Base-by-base conservation (phyloP, 139 green algal genomes). In the Tetratostichococcus sp. region DNA sequence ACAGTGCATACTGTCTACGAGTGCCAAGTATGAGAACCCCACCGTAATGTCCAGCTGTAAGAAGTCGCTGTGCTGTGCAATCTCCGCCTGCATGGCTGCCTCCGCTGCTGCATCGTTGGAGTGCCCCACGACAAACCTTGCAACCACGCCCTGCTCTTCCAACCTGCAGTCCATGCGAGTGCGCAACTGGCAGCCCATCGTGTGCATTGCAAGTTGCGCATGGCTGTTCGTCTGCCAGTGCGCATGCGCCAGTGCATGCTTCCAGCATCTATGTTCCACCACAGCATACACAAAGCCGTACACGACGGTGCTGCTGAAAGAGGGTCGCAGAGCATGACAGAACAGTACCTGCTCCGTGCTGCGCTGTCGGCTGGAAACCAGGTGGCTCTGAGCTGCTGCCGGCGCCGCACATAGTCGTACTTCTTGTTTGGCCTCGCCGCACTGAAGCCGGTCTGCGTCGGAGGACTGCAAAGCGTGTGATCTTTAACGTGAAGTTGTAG, bases 101-200 rank as follows among this genome's bases (percentile, higher is more conserved):
- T 90, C 79, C 1, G 66, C 26, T 23, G 43, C 62, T 0, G 84
- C 57, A 26, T 85, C 70, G 0, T 30, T 4, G 0, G 74, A 78
- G 74, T 82, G 72, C 1, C 89, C 89, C 16, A 92, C 82, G 31
- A 93, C 76, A 76, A 93, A 93, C 19, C 87, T 76, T 19, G 88
- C 57, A 32, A 88, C 65, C 4, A 93, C 76, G 32, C 82, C 79
- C 0, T 77, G 67, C 75, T 11, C 30, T 65, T 87, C 77, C 28
- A 86, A 57, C 75, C 71, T 85, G 72, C 26, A 72, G 26, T 4
- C 21, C 8, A 5, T 50, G 39, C 14, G 39, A 22, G 8, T 42
- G 66, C 66, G 8, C 19, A 28, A 30, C 6, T 71, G 19, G 66
- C 31, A n/a, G n/a, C n/a, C n/a, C n/a, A n/a, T n/a, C n/a, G n/a